Base-by-base conservation (phyloP, 352 stramenopile genomes). In the Pythium graminicola region DNA sequence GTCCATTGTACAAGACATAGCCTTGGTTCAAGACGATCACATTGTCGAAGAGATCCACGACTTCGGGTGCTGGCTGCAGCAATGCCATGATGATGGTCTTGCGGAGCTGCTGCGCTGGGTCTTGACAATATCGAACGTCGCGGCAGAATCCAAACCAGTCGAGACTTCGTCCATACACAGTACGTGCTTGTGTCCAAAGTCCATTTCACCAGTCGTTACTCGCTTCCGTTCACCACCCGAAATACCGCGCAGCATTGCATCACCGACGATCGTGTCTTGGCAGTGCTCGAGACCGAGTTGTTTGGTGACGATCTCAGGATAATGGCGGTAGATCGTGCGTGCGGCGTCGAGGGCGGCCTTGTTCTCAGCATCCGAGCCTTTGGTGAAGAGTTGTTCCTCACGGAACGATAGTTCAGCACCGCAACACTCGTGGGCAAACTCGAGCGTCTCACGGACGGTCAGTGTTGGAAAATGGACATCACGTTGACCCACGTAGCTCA, bases 21-120 rank as follows among this genome's bases (percentile, higher is more conserved):
- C 93, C 92, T 17, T 94, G 72, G 62, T 89, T 88, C 19, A 98
- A 58, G n/a, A 98, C 35, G 28, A 97, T 77, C 14, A 98, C 62
- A 51, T 97, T 82, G 64, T 98, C 93, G 60, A 98, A 98, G 14
- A 97, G 68, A 19, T 72, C 78, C 26, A 95, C 90, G 8, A 95
- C 87, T 69, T 98, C 92, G 9, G 93, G 93, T 14, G 92, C 80
- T 24, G 93, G 92, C 68, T 98, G 74, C 22, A 97, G 64, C 8
- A 97, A 65, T 7, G 83, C 86, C 14, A 97, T 76, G 28, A 92
- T 67, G 16, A 72, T 54, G 1, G 76, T 85, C 44, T 73, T 69
- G 49, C 70, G 51, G n/a, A 88, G 59, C 13, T 50, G 47, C 69
- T 57, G 14, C 51, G 64, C 7, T 93, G 50, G 11, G 76, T 54